Percentiles rank a stretch among this genome's conserved stretches.
phyloP scores from a whole-genome alignment of 2,329 filamentous ascomycete species.

The Beauveria rudraprayagi region DNA sequence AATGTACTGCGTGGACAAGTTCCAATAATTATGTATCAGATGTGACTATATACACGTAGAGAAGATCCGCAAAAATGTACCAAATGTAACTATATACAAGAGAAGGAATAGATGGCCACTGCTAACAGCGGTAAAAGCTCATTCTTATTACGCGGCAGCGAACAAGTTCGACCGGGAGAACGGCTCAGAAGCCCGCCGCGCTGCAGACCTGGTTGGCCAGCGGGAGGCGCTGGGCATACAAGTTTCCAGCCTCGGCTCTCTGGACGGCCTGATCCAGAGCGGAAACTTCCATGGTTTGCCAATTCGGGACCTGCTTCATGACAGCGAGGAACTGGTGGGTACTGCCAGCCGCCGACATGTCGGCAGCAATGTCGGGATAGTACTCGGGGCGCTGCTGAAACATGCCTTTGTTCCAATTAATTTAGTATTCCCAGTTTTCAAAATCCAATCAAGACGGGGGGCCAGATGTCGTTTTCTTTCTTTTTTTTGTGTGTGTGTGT shows the following conservation, averaged over 20 bases:
- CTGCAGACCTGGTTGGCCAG: constrained; percentile 5
- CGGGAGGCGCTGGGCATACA: constrained; percentile 9
- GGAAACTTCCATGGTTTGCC: constrained; percentile 9
- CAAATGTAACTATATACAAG: background rate
- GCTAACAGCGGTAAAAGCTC: background rate
- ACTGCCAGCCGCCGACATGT: constrained; percentile 9
- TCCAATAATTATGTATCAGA: too few species aligned
- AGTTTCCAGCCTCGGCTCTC: constrained; percentile 7
- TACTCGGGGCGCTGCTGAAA: constrained; percentile 9
- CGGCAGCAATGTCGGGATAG: constrained; percentile 8
- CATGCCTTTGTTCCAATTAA: background rate
- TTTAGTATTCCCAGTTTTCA: background rate
- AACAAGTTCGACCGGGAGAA: background rate
- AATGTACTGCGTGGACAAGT: too few species aligned
- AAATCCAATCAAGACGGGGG: too few species aligned
- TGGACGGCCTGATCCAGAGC: constrained; percentile 8
- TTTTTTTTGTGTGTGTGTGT: background rate
- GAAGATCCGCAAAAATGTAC: background rate
- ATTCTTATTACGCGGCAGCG: background rate
- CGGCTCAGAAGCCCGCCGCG: constrained; percentile 3
- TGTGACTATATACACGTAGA: background rate
- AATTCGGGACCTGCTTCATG: background rate
- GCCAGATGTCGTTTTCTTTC: background rate
- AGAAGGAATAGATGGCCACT: background rate
- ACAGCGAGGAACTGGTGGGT: constrained; percentile 3